A percentile compares a stretch with the other conserved stretches of the same genome.
These are phyloP conservation scores for Jatropha curcas DNA, from an alignment of 345 rosid genomes.

Conservation along the genomic window DNA sequence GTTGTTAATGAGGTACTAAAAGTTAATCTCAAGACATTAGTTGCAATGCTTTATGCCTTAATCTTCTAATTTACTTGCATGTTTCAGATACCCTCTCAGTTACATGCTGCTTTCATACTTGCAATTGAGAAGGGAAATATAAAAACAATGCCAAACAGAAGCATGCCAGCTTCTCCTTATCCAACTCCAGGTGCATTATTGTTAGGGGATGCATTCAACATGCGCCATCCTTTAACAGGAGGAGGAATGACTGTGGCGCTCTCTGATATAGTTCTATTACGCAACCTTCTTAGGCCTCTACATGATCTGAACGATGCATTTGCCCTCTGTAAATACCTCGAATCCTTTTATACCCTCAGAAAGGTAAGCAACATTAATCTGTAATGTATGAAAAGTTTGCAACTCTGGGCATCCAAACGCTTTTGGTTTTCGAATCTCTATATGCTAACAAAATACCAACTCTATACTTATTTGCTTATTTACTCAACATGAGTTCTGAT, in stretches of 20 bases:
- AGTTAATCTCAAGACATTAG: too few species aligned
- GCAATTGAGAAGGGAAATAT: constrained; percentile 50
- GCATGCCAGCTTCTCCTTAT: constrained; percentile 57
- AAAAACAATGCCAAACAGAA: constrained; percentile 57
- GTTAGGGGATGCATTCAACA: constrained; percentile 55
- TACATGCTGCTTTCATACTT: constrained; percentile 39
- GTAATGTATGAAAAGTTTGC: not conserved
- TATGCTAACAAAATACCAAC: not conserved
- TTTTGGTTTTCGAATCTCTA: not conserved
- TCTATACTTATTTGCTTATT: not conserved
- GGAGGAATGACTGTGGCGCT: constrained; percentile 70
- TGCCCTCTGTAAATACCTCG: constrained; percentile 46
- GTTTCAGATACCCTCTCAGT: constrained; percentile 43
- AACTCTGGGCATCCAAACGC: not conserved
- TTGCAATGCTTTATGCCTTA: not conserved
- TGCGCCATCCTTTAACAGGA: constrained; percentile 67
- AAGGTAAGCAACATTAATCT: constrained; percentile 22
- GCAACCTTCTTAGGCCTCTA: constrained; percentile 50
- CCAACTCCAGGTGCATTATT: constrained; percentile 39
- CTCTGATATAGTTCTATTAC: constrained; percentile 51
- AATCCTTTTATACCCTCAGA: constrained; percentile 54
- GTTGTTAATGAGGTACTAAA: too few species aligned
- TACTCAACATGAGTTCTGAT: not conserved
- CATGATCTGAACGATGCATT: constrained; percentile 42
- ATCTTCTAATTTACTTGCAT: too few species aligned